Percentiles rank a stretch among this genome's conserved stretches.
Conservation (phyloP, 768 basidiomycete genomes). For the Auriscalpium microsporum region DNA sequence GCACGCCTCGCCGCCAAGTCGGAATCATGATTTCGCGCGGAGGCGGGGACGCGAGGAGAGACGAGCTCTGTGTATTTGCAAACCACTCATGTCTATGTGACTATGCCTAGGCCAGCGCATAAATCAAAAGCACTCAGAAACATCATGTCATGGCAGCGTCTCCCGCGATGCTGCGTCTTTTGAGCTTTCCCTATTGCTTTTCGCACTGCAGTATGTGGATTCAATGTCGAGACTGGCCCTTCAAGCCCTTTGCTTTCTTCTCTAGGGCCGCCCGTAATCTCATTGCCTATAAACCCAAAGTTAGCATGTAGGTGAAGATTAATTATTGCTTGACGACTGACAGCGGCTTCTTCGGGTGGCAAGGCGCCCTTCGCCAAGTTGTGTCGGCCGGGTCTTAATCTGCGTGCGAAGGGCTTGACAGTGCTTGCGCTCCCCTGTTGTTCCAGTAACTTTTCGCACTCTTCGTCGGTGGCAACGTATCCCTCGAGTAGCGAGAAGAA, state of each 20-base stretch:
- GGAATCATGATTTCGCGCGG: constrained; percentile 27
- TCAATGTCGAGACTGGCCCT: neutral
- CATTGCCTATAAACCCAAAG: constrained; percentile 40
- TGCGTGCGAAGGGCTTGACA: constrained; percentile 37
- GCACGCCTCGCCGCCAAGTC: constrained; percentile 56
- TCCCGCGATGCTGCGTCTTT: too few species aligned
- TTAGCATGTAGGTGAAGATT: neutral
- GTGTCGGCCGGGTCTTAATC: constrained; percentile 61
- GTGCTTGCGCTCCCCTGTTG: constrained; percentile 24
- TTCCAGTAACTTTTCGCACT: constrained; percentile 57
- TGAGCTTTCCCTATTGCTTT: too few species aligned
- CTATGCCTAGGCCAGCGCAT: constrained; percentile 10
- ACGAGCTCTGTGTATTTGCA: constrained; percentile 7
- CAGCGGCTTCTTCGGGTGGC: constrained; percentile 76
- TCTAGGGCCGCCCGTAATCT: constrained; percentile 49
- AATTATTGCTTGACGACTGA: constrained; percentile 27
- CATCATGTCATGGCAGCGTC: too few species aligned
- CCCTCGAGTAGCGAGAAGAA: constrained; percentile 74
- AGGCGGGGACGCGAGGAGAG: neutral
- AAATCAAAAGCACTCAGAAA: constrained; percentile 18
- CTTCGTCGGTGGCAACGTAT: constrained; percentile 60
- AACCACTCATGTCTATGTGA: constrained; percentile 7
- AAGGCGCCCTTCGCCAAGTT: constrained; percentile 87
- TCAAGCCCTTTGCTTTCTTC: constrained; percentile 7
- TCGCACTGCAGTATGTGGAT: too few species aligned